These are phyloP conservation scores for Lactarius evosmus DNA, from an alignment of 768 basidiomycete species.

Conservation along the genomic window DNA sequence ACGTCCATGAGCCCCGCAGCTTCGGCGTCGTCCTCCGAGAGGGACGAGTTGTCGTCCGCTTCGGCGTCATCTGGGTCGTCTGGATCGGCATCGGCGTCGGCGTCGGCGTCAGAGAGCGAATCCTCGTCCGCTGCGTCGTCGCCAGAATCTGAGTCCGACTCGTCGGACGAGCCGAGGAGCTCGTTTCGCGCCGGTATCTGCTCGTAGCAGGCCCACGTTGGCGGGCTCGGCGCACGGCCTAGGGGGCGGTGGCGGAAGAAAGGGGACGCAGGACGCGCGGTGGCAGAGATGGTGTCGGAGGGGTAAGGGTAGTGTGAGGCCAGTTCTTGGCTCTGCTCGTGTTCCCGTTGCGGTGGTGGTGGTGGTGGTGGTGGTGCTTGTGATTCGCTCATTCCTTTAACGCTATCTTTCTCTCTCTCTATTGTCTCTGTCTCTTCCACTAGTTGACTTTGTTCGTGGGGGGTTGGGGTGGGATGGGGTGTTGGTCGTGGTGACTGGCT, in stretches of 20 bases:
- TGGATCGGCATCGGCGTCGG: slow-evolving; percentile 48
- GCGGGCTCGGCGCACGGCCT: slow-evolving; percentile 78
- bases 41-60: slow-evolving; percentile 44
- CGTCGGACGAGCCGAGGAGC: slow-evolving; percentile 38
- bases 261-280: slow-evolving; percentile 33
- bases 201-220: slow-evolving; percentile 89
- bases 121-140: slow-evolving; percentile 23
- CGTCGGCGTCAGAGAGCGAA: slow-evolving; percentile 23
- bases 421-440: not conserved
- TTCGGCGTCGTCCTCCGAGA: slow-evolving; percentile 33
- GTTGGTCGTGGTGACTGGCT: not conserved
- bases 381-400: slow-evolving; percentile 2
- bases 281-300: slow-evolving; percentile 24
- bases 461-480: not conserved
- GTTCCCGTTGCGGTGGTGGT: not conserved
- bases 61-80: slow-evolving; percentile 50
- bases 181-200: slow-evolving; percentile 52
- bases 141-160: slow-evolving; percentile 20
- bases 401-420: not conserved
- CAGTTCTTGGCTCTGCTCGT: slow-evolving; percentile 19
- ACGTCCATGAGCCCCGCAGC: slow-evolving; percentile 34
- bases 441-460: not conserved
- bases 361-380: slow-evolving; percentile 3
- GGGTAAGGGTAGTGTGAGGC: slow-evolving; percentile 18
- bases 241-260: slow-evolving; percentile 68